phyloP scores from a whole-genome alignment of 495 filamentous ascomycete genomes.

The Elasticomyces elasticus region DNA sequence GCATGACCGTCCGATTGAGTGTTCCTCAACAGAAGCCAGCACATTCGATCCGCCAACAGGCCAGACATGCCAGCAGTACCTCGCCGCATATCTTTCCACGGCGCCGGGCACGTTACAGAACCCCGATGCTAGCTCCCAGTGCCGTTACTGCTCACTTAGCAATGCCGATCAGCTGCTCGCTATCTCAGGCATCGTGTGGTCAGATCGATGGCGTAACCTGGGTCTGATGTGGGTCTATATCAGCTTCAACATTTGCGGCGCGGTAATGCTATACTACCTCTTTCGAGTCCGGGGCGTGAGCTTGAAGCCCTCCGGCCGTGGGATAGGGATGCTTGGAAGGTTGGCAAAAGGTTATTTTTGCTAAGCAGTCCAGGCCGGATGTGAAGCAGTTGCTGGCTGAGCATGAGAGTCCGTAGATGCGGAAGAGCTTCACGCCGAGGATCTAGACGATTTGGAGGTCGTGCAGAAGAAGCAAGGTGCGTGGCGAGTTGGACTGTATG shows the following conservation, averaged over 20 bases:
- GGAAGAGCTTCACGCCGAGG: constrained; percentile 29
- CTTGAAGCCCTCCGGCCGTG: too few relatives aligned
- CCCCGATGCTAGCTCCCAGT: constrained; percentile 41
- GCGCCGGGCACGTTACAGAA: constrained; percentile 47
- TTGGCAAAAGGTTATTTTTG: too few relatives aligned
- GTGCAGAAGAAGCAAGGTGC: too few relatives aligned
- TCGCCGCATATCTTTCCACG: constrained; percentile 39
- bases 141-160: constrained; percentile 50
- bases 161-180: constrained; percentile 55
- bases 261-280: constrained; percentile 71
- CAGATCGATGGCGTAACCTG: constrained; percentile 61
- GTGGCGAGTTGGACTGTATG: too few relatives aligned
- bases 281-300: constrained; percentile 55
- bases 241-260: constrained; percentile 65
- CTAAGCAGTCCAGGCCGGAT: too few relatives aligned
- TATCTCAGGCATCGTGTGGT: constrained; percentile 39
- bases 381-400: constrained; percentile 29
- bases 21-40: constrained; percentile 5
- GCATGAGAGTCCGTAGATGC: constrained; percentile 36
- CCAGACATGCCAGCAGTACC: constrained; percentile 37
- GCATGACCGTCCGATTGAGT: constrained; percentile 2
- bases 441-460: constrained; percentile 8
- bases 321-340: too few relatives aligned
- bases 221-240: constrained; percentile 62
- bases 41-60: constrained; percentile 12